Evolutionary conservation across 371 early-diverging fungal species (phyloP).

Genomic region (Actinomortierella wolfii): DNA sequence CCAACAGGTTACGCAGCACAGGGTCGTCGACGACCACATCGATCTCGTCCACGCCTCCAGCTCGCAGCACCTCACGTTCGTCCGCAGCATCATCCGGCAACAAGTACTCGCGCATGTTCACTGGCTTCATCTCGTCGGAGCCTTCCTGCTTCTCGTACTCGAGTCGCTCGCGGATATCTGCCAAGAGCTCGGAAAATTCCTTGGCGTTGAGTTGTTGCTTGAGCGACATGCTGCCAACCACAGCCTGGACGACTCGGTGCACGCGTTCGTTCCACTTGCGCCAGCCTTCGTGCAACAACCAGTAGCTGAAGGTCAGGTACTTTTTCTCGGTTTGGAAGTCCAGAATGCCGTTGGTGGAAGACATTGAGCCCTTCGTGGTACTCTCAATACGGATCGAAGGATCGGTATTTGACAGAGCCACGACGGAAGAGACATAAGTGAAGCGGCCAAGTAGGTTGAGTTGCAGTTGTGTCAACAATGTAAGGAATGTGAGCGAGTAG

Average conservation of each 20-base stretch:
- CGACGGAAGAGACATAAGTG: slow-evolving; percentile 90
- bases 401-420: slow-evolving; percentile 57
- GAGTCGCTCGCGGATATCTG: slow-evolving; percentile 47
- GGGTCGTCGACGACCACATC: slow-evolving; percentile 52
- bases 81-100: slow-evolving; percentile 70
- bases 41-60: slow-evolving; percentile 49
- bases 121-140: neutral
- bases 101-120: slow-evolving; percentile 61
- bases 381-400: slow-evolving; percentile 55
- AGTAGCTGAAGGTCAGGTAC: slow-evolving; percentile 91
- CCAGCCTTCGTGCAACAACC: slow-evolving; percentile 92
- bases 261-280: slow-evolving; percentile 69
- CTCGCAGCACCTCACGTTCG: slow-evolving; percentile 62
- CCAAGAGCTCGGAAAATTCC: slow-evolving; percentile 49
- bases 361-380: slow-evolving; percentile 42
- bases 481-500: slow-evolving; percentile 81
- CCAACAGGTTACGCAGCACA: slow-evolving; percentile 63
- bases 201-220: slow-evolving; percentile 31
- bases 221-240: slow-evolving; percentile 51
- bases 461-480: slow-evolving; percentile 83
- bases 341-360: slow-evolving; percentile 31
- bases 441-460: slow-evolving; percentile 90
- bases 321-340: slow-evolving; percentile 69
- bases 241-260: slow-evolving; percentile 65
- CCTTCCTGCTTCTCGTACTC: slow-evolving; percentile 45